Conservation (phyloP, 1,139 yeast species). For the Trichomonascaceae sp. region DNA sequence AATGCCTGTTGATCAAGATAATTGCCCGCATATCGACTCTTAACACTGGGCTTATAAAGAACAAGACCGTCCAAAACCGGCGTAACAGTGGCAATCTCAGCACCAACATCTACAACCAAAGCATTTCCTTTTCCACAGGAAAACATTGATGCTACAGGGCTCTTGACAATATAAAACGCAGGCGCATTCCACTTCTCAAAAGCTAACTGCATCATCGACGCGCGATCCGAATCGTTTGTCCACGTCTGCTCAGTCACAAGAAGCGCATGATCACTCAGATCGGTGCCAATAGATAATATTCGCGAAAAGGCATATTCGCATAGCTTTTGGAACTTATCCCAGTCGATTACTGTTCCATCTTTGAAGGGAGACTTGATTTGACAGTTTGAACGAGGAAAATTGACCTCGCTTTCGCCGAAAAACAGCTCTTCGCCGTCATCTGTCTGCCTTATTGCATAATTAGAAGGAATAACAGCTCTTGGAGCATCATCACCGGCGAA, state of each 20-base stretch:
- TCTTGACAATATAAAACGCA: conserved; percentile 78
- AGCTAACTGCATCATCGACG: conserved; percentile 65
- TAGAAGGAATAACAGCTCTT: conserved; percentile 63
- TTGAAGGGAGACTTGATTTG: conserved; percentile 33
- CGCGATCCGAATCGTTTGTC: conserved; percentile 67
- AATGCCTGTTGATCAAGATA: conserved; percentile 29
- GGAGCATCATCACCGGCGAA: conserved; percentile 95
- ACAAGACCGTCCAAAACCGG: conserved; percentile 95
- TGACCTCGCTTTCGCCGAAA: conserved; percentile 31
- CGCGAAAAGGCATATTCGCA: conserved; percentile 36
- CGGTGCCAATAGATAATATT: conserved; percentile 39
- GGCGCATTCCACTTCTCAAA: conserved; percentile 73
- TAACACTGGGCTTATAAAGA: conserved; percentile 43
- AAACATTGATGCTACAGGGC: conserved; percentile 86
- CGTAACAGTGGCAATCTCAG: conserved; percentile 73
- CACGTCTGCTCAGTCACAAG: conserved; percentile 81
- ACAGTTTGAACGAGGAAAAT: conserved; percentile 29
- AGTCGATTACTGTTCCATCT: conserved; percentile 37
- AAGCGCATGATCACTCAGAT: conserved; percentile 65
- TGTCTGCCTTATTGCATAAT: conserved; percentile 24
- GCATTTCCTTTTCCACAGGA: conserved; percentile 93
- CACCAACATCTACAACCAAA: conserved; percentile 88
- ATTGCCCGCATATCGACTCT: conserved; percentile 34
- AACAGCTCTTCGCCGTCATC: conserved; percentile 19
- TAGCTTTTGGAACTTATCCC: conserved; percentile 38